A percentile compares a stretch with the other conserved stretches of the same genome.
Evolutionary conservation across 306 rosid species (phyloP).

Genomic region (Quercus ilex): DNA sequence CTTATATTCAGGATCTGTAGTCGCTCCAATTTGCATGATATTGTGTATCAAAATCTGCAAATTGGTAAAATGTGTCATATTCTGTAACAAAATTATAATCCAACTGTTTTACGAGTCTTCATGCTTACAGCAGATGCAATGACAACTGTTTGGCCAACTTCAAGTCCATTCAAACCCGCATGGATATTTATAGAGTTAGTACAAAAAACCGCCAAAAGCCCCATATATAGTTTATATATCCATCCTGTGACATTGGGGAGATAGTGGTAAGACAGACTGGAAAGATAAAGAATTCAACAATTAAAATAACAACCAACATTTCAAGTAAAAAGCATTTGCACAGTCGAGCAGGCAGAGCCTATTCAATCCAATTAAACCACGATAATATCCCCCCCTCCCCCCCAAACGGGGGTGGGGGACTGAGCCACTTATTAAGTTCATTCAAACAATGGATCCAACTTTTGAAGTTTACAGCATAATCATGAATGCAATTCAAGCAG

Average conservation of each 20-base stretch:
- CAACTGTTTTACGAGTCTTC: slow-evolving; percentile 16
- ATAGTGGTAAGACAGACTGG: neutral
- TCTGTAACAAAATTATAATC: slow-evolving; percentile 10
- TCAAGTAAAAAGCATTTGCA: neutral
- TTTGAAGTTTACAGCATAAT: neutral
- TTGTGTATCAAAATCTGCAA: slow-evolving; percentile 76
- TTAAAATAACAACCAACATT: slow-evolving; percentile 12
- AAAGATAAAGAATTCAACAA: neutral
- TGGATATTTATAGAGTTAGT: slow-evolving; percentile 94
- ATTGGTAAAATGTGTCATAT: slow-evolving; percentile 15
- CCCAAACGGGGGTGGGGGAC: too few species aligned
- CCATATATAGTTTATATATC: slow-evolving; percentile 92
- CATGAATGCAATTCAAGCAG: neutral
- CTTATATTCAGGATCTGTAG: slow-evolving; percentile 68
- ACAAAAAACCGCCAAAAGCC: slow-evolving; percentile 92
- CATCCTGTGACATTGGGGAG: slow-evolving; percentile 52
- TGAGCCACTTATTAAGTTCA: too few species aligned
- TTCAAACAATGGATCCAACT: neutral
- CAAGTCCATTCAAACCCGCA: slow-evolving; percentile 89
- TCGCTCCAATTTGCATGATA: slow-evolving; percentile 85
- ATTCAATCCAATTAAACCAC: neutral
- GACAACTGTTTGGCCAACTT: slow-evolving; percentile 92
- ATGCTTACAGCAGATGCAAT: slow-evolving; percentile 73
- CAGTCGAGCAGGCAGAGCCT: neutral
- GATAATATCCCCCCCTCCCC: neutral